Percentiles rank a stretch among this genome's conserved stretches.
Evolutionary conservation across 768 basidiomycete species (phyloP).

Genomic region (Leucosporidium creatinivorum): DNA sequence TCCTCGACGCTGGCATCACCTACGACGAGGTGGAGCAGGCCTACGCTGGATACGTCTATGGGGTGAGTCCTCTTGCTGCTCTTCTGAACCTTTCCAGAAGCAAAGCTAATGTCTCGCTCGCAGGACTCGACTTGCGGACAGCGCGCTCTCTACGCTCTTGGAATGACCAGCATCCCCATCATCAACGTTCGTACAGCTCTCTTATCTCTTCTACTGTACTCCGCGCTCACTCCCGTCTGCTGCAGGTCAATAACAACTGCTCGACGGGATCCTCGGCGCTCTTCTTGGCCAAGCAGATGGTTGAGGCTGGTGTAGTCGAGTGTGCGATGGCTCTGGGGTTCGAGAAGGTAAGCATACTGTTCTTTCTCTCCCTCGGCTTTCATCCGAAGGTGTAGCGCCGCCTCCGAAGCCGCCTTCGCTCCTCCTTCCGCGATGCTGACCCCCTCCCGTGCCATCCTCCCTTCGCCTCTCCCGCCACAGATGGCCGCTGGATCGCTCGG

Average conservation of each 20-base stretch:
- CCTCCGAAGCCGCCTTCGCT: not conserved
- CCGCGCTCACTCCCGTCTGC: too few species aligned
- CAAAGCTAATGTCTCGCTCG: too few species aligned
- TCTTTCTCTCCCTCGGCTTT: conserved; percentile 38
- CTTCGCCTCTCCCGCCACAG: not conserved
- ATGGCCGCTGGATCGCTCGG: conserved; percentile 35
- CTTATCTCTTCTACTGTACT: not conserved
- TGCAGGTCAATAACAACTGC: conserved; percentile 44
- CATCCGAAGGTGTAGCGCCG: not conserved
- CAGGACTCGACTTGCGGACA: conserved; percentile 41
- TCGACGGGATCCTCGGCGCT: conserved; percentile 69
- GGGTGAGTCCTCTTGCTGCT: conserved; percentile 2
- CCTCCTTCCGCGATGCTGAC: not conserved
- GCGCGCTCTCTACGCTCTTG: conserved; percentile 73
- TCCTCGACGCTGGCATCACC: conserved; percentile 79
- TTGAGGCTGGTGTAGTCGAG: conserved; percentile 62
- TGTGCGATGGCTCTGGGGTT: conserved; percentile 78
- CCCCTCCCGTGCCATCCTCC: too few species aligned
- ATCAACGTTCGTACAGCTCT: conserved; percentile 59
- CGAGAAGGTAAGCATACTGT: conserved; percentile 59
- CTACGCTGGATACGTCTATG: conserved; percentile 65
- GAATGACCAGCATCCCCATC: conserved; percentile 70
- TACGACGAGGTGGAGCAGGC: conserved; percentile 70
- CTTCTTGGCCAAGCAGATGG: conserved; percentile 61
- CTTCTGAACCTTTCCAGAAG: too few species aligned